Base-by-base conservation (phyloP, 371 early-diverging fungal genomes). In the Mortierella sp. region DNA sequence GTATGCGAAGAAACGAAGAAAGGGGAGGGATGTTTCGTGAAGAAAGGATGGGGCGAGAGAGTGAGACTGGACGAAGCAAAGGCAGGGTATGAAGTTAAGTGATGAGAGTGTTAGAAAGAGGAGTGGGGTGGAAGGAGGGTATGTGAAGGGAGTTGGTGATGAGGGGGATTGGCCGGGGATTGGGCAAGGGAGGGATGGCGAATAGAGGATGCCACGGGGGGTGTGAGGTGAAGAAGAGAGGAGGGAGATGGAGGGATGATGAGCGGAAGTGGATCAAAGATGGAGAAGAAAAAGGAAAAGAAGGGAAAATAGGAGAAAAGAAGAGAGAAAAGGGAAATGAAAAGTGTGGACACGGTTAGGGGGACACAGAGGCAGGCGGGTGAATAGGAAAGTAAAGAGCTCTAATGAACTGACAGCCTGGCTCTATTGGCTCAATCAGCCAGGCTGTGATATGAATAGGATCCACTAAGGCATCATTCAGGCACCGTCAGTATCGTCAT, bases 141-240 rank as follows among this genome's bases (percentile, higher is more conserved):
- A n/a, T 35, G 55, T 75, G 38, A 21, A 51, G 51, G 16, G 16
- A 51, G 51, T 16, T 51, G 51, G 21, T 32, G 18, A 7, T 63
- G 51, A 68, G 63, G 56, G 44, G 44, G 41, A 70, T n/a, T 35
- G 54, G 68, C 71, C 74, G 35, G 58, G 71, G 35, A 71, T n/a
- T 63, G 78, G 75, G 72, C 68, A 43, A 70, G 78, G 78, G 72
- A 82, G 58, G 79, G 79, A 75, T 72, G 79, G 71, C 78, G 60
- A 72, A 46, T 18, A 56, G 29, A n/a, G 63, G 55, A 63, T 74
- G 82, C 70, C 73, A 73, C 74, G 27, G 70, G 72, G 11, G 49
- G 35, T 18, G 75, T 55, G 43, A 70, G 43, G 46, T 46, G 43
- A 48, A 54, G 71, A 56, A 44, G 65, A 51, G 24, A 35, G 60